Evolutionary conservation across 306 rosid species (phyloP), one percentile per base, ranked within the genome.

Genomic region (Hylodesmum podocarpum): DNA sequence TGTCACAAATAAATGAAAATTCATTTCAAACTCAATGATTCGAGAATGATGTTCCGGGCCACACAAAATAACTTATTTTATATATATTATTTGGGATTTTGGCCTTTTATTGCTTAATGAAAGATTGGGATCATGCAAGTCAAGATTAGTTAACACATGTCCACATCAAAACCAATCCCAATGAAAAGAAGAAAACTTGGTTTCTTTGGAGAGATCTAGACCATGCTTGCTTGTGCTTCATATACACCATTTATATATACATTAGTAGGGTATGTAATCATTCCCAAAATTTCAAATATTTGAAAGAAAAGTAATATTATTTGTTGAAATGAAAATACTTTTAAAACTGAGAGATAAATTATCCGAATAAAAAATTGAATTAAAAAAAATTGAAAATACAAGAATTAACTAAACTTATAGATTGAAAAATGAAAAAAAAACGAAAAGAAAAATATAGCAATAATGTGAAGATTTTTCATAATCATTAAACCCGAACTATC

Each of bases 1-100:
- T 16, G 57, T 50, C 11, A 47, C 22, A 18, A 13, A 64, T 2
- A 63, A 18, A 39, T 25, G 16, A 53, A 66, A 66, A 67, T 7
- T 66, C 6, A 69, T 63, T 63, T 78, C 74, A 22, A 82, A 79
- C 68, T 79, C 63, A 84, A 76, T 76, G 62, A 80, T 80, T 80
- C 76, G 58, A 44, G 34, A 75, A 79, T 43, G 58, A 68, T 31
- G 63, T 67, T 50, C 29, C 0, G 49, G 75, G 5, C 78, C 71
- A 33, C 36, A 73, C 15, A 18, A 62, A 57, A 40, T 55, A 43
- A 33, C 29, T 24, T 28, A 9, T 36, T 53, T 79, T 16, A 50
- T 58, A 18, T 28, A 39, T 53, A 33, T 63, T 11, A 66, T 66
- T 6, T 24, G 25, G 49, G 54, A 49, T 39, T 50, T 73, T 73